Base-by-base conservation (phyloP, 208 protist species). In the Trypanosomatidae sp. region DNA sequence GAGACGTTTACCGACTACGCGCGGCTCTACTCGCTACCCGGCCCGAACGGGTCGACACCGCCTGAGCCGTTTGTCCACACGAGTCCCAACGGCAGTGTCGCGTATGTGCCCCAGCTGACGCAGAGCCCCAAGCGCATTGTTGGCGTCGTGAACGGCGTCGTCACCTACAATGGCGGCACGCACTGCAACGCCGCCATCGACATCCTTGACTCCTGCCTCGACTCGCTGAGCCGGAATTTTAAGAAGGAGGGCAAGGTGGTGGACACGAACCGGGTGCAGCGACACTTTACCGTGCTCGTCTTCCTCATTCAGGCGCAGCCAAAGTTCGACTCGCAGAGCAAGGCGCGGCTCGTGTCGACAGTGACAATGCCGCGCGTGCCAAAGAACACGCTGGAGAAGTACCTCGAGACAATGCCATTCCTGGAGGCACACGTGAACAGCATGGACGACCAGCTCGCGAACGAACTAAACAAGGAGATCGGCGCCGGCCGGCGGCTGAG, bases 321-420 rank as follows among this genome's bases (percentile, higher is more conserved):
- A 28, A 93, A 98, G 66, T 99, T 99, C 86, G 99, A 99, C 83
- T 99, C 98, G 49, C 99, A 99, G 89, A 99, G 98, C 62, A 99
- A 99, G 85, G 98, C 99, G 58, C 95, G 93, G 9, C 93, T 99
- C 62, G 99, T 96, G 0, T 98, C 96, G 28, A 64, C 83, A 3
- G 84, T 90, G 46, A 86, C 77, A 10, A 91, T 96, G 87, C 90
- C 92, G 44, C 82, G 89, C 17, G 88, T 93, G 33, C 85, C 91
- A 19, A 99, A 98, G 62, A 69, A 76, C 12, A 96, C 98, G 9
- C 93, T 98, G 22, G 91, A 95, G 69, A 69, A 92, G 62, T 96
- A 95, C 79, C 81, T 97, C 15, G 68, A 82, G 25, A 69, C 72
- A 53, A 95, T 98, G 88, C 90, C 91, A 2, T 96, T 95, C 62